Evolutionary conservation across 2,329 filamentous ascomycete genomes (phyloP), one percentile per base, ranked within the genome.

Genomic region (Apiospora malaysiana): DNA sequence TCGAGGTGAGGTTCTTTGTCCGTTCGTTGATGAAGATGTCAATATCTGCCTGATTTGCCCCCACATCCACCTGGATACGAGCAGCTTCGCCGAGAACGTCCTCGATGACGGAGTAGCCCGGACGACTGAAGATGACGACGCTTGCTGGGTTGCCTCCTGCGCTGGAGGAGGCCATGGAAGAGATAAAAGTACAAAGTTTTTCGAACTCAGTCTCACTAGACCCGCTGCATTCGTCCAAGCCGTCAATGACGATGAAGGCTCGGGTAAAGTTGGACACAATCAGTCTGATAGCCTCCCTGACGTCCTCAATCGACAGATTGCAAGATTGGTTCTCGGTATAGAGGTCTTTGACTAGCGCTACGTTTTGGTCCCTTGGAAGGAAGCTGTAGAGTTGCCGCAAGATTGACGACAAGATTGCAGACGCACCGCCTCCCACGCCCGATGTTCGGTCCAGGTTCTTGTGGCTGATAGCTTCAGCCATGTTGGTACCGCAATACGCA

Each of bases 91-190:
- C 18, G 2, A 67, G 16, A n/a, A 4, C 27, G 7, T 47, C 45
- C 3, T 67, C 66, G 16, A 67, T 27, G 1, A 21, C 6, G 6
- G 66, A 14, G 4, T 67, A 47, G 0, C 45, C 45, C 0, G 66
- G 66, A 5, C 66, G 66, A n/a, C 66, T 67, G 42, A 67, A 67
- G 4, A 67, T 37, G n/a, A 16, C 12, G 9, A 67, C 42, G n/a
- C 23, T 67, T 5, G 27, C 27, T n/a, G 27, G 25, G 42, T 7
- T 42, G n/a, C 16, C 10, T 32, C 7, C 21, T 10, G 2, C 5
- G 2, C 10, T 14, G 3, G 45, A n/a, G 5, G 42, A 45, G 3
- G 65, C 45, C 4, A 67, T 14, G 2, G 65, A 67, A 46, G 16
- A 32, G 42, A 67, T 27, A n/a, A 67, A 67, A 0, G 8, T 1